Evolutionary conservation across 805 yeast species (phyloP), one percentile per base, ranked within the genome.

Genomic region (Zygoascus tannicola): DNA sequence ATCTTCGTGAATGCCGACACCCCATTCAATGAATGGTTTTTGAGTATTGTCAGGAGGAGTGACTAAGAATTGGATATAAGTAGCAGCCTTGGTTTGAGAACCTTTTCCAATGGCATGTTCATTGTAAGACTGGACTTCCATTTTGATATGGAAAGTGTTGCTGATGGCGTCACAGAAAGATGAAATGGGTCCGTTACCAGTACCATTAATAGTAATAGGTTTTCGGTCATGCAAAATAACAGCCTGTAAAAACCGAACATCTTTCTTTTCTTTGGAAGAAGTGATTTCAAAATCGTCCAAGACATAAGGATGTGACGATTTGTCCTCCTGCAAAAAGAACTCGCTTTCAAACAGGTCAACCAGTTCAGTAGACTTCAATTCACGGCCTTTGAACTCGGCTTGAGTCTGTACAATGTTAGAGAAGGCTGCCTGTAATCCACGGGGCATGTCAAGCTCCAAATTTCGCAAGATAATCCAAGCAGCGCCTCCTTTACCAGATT

Each of bases 1-100:
- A 65, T 88, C 95, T 64, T 80, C 90, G 60, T 85, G 81, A 49
- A 86, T 78, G 58, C 95, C 97, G 47, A 88, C 88, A 66, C 97
- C 97, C 95, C 96, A 88, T 40, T 68, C 65, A 50, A 56, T 48
- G 39, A 64, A 54, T 44, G 56, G 40, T 56, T 66, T 56, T 50
- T 69, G 69, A 38, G 66, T 63, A 35, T 69, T 66, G 61, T 73
- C 75, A 51, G 75, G 61, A 33, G 36, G 36, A 19, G 38, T 35
- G 38, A 35, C 38, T 23, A 35, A 18, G 43, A 74, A 57, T 54
- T 76, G 81, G 47, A 88, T 78, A 55, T 80, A 84, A n/a, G 90
- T 75, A 12, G 83, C 92, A 43, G 94, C 94, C 60, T 75, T 73
- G 42, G 84, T 71, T 45, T 71, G 67, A 7, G 88, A 78, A 47